A percentile compares a stretch with the other conserved stretches of the same genome.
These are phyloP conservation scores for Paramarasmius palmivorus DNA, from an alignment of 1,284 basidiomycete species.

Conservation along the genomic window DNA sequence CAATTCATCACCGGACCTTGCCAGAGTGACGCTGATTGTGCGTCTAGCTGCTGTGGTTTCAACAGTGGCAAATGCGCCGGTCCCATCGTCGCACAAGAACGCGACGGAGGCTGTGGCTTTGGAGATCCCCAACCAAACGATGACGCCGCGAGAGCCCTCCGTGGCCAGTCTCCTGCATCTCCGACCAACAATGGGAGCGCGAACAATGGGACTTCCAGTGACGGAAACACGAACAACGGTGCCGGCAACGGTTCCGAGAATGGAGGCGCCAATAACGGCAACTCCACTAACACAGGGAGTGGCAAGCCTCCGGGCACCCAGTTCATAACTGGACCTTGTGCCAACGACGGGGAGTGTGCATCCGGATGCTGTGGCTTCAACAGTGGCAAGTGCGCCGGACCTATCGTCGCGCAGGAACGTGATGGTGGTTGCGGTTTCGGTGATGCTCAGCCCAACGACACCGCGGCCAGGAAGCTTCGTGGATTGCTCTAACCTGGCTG, in stretches of 20 bases:
- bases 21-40: neutral
- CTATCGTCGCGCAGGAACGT: neutral
- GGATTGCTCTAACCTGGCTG: neutral
- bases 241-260: neutral
- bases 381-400: neutral
- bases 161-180: neutral
- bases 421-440: neutral
- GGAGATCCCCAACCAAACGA: neutral
- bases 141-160: neutral
- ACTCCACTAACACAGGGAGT: neutral
- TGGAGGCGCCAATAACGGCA: neutral
- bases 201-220: neutral
- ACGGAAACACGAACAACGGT: neutral
- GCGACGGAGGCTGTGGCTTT: neutral
- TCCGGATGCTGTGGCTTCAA: conserved; percentile 2
- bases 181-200: neutral
- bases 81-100: neutral
- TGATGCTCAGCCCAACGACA: neutral
- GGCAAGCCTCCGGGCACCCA: neutral
- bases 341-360: conserved; percentile 1
- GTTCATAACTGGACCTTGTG: neutral
- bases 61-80: neutral
- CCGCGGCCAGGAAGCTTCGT: neutral
- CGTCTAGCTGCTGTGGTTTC: neutral
- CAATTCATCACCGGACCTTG: conserved; percentile 1